Base-by-base conservation (phyloP, 306 rosid genomes). In the Cucurbita maxima region DNA sequence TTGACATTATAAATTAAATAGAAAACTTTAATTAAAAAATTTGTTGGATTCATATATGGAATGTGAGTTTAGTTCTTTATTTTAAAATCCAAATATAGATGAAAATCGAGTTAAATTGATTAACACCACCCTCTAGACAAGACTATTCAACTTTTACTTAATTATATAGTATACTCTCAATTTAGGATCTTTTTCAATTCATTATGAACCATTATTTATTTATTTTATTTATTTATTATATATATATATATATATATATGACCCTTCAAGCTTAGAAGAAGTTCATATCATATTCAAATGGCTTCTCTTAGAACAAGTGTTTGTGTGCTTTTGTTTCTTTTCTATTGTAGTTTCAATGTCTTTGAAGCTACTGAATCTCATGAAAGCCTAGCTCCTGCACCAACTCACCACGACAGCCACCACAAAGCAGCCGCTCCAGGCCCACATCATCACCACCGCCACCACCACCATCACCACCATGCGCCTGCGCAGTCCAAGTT, bases 381-480 rank as follows among this genome's bases (percentile, higher is more conserved):
- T 41, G 19, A 19, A 8, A 44, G 19, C 55, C 72, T 40, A 1
- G 60, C 36, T n/a, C 60, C 47, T 0, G 54, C 82, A 0, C 79
- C 82, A 1, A n/a, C 4, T n/a, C 13, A 38, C 7, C 22, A 41
- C 43, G 20, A 47, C 20, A 13, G 1, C 36, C 57, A 68, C 56
- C 18, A 67, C 55, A 48, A 62, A 10, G 58, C 7, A 10, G 59
- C 14, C 4, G 72, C 81, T 7, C 84, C 84, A 8, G 54, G 44
- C 44, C 82, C 62, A 16, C 74, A 75, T n/a, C 71, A 64, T 34
- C 75, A 11, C 1, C 25, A 22, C 25, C 25, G 25, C 22, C 76
- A 68, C 34, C 71, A 54, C 25, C 76, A 8, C 72, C 79, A 56
- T 44, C 79, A 44, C 52, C 75, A 47, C 7, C 78, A 54, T 76